Evolutionary conservation across 2,329 filamentous ascomycete genomes (phyloP).

Genomic region (Clarireedia hainanense): DNA sequence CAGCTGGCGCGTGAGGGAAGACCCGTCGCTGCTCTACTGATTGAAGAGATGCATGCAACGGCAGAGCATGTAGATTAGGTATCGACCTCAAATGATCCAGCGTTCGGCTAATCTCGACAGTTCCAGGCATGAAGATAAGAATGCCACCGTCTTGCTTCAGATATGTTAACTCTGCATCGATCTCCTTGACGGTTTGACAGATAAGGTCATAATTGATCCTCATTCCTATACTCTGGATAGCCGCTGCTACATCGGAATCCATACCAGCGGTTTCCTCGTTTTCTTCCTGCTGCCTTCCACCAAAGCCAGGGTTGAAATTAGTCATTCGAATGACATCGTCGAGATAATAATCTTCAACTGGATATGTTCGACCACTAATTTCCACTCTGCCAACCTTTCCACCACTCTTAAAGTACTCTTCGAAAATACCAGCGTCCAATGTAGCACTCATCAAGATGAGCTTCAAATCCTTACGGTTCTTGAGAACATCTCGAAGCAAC

Average conservation of each 20-base stretch:
- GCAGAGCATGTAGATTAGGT: conserved; percentile 66
- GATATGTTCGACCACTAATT: conserved; percentile 82
- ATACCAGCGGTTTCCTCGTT: conserved; percentile 39
- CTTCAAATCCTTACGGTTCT: conserved; percentile 68
- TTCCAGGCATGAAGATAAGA: conserved; percentile 89
- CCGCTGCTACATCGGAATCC: conserved; percentile 56
- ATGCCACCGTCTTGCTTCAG: conserved; percentile 72
- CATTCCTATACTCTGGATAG: conserved; percentile 65
- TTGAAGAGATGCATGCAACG: conserved; percentile 85
- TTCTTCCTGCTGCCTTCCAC: conserved; percentile 32
- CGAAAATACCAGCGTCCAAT: conserved; percentile 79
- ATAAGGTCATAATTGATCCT: conserved; percentile 90
- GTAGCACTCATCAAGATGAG: conserved; percentile 95
- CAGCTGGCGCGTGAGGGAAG: conserved; percentile 66
- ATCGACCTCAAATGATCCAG: conserved; percentile 60
- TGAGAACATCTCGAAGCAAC: conserved; percentile 74
- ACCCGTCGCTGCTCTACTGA: conserved; percentile 83
- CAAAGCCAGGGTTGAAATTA: conserved; percentile 49
- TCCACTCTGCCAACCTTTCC: conserved; percentile 71
- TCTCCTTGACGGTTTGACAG: conserved; percentile 67
- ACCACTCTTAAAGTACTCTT: conserved; percentile 69
- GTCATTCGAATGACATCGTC: conserved; percentile 81
- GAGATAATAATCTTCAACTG: conserved; percentile 82
- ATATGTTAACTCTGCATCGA: conserved; percentile 65
- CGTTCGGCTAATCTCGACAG: conserved; percentile 81